Conservation (phyloP, 352 stramenopile genomes). For the Halophytophthora batemanensis region DNA sequence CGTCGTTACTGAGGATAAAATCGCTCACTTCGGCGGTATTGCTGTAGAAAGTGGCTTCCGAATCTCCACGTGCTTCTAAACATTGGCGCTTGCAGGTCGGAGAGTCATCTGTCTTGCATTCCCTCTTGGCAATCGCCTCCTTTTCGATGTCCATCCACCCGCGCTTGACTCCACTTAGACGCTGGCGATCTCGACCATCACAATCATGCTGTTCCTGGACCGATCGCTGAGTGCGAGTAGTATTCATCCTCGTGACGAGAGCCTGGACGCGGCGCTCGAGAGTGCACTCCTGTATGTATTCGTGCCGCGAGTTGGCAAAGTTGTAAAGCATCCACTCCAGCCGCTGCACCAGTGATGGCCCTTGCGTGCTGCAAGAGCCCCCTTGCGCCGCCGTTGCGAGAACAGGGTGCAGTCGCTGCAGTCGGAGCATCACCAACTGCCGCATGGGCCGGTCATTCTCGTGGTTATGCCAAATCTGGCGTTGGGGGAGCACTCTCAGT, state of each 20-base stretch:
- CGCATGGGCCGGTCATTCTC: slow-evolving; percentile 26
- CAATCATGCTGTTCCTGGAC: no score
- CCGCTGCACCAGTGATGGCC: slow-evolving; percentile 47
- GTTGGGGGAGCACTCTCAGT: slow-evolving; percentile 4
- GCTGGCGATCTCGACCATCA: no score
- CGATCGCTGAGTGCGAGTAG: no score
- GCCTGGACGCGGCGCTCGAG: slow-evolving; percentile 67
- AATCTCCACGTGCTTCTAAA: no score
- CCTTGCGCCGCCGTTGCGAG: slow-evolving; percentile 13
- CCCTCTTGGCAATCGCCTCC: slow-evolving; percentile 8
- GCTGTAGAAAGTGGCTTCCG: no score
- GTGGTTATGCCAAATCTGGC: slow-evolving; percentile 26
- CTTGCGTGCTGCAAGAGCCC: no score
- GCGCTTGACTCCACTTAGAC: slow-evolving; percentile 13
- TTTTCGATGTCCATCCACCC: neutral
- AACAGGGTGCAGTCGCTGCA: slow-evolving; percentile 25
- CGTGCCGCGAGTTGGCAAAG: slow-evolving; percentile 51
- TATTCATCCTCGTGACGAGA: slow-evolving; percentile 40
- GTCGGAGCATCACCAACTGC: slow-evolving; percentile 32
- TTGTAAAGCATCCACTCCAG: slow-evolving; percentile 78
- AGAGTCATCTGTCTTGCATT: no score
- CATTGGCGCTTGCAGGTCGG: no score
- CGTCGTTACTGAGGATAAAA: slow-evolving; percentile 42
- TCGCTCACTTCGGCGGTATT: no score
- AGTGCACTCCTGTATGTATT: slow-evolving; percentile 60